Base-by-base conservation (phyloP, 192 early-diverging fungal species). In the Coemansia sp. region DNA sequence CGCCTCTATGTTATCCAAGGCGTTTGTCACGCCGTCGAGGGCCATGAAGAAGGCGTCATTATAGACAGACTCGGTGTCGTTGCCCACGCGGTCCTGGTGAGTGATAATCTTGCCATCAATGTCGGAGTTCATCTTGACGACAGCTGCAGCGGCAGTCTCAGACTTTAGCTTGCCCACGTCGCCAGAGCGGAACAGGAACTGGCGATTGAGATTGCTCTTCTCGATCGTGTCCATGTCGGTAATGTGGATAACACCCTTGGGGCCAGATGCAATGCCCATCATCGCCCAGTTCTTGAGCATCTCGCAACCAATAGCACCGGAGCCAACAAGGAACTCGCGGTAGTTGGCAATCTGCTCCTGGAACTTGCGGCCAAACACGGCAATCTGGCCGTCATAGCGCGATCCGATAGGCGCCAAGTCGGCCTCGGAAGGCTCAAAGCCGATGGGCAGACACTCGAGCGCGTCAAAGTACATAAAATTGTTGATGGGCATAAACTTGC, bases 161-260 rank as follows among this genome's bases (percentile, higher is more conserved):
- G 95, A 96, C 87, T 99, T 99, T 53, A 96, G 87, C 83, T 93
- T 94, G 66, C 90, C 89, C 36, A 94, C 91, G 72, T 94, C 91
- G 11, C 67, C 39, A 6, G 90, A 84, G 46, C 98, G 90, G 88
- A 99, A 99, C 66, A 99, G 84, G 83, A 99, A 99, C 83, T 99
- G 98, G 39, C 98, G 88, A 84, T 99, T 99, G 80, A 99, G 85
- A 83, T 99, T 99, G 67, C 88, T 91, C 86, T 97, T 99, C 63
- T 99, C 98, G 57, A 99, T 99, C 8, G 96, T 97, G 76, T 99
- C 98, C 97, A 99, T 99, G 73, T 99, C 97, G 7, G 96, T 99
- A 51, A 99, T 79, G 74, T 86, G 88, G 48, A 98, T 87, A 20
- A 84, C 83, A 24, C 97, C 93, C 23, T 90, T 76, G 35, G 89